A percentile compares a stretch with the other conserved stretches of the same genome.
These are phyloP conservation scores for Exophiala xenobiotica DNA, from an alignment of 2,329 filamentous ascomycete species.

Conservation along the genomic window DNA sequence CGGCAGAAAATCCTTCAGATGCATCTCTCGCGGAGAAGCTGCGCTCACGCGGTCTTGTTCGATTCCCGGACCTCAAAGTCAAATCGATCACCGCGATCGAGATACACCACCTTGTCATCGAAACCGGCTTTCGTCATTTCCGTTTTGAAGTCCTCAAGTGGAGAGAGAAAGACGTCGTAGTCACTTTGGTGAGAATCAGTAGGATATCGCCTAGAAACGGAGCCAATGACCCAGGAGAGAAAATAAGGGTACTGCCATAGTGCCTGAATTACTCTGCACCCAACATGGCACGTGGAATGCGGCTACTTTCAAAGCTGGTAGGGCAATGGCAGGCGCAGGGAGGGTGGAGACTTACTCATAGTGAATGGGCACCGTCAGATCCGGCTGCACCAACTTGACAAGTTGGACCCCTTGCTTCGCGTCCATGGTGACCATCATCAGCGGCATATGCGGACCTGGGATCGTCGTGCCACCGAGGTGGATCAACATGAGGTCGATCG, in stretches of 20 bases:
- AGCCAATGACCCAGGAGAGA: not conserved
- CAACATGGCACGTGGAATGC: too few relatives aligned
- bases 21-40: not conserved
- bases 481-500: slow-evolving; percentile 65
- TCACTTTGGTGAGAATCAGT: too few relatives aligned
- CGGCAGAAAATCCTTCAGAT: too few relatives aligned
- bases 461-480: slow-evolving; percentile 67
- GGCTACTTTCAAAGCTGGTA: too few relatives aligned
- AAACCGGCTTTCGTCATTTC: slow-evolving; percentile 55
- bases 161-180: slow-evolving; percentile 61
- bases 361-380: slow-evolving; percentile 64
- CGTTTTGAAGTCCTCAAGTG: slow-evolving; percentile 60
- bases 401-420: slow-evolving; percentile 61
- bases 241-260: not conserved
- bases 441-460: slow-evolving; percentile 56
- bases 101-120: slow-evolving; percentile 56
- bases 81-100: slow-evolving; percentile 60
- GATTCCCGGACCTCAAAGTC: slow-evolving; percentile 48
- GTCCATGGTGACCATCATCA: slow-evolving; percentile 70
- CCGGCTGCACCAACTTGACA: slow-evolving; percentile 59
- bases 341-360: slow-evolving; percentile 54
- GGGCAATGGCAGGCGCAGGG: too few relatives aligned
- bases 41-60: not conserved
- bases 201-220: slow-evolving; percentile 30
- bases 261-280: not conserved